Conservation (phyloP, 768 basidiomycete species). For the Suillus spraguei region DNA sequence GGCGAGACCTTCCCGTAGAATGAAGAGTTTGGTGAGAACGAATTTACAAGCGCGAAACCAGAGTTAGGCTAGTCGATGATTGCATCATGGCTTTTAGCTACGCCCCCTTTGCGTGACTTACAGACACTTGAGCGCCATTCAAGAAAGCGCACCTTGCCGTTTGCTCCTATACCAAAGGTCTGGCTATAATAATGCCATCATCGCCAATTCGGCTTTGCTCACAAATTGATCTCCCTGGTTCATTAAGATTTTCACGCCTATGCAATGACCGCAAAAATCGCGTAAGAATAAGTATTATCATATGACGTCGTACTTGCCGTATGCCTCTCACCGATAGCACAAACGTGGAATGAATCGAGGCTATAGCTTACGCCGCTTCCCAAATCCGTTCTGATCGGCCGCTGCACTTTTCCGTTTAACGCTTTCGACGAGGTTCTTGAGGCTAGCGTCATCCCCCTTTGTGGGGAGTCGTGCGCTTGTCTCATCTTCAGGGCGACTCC, state of each 20-base stretch:
- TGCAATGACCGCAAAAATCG: not conserved
- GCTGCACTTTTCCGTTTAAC: conserved; percentile 77
- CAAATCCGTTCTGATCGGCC: conserved; percentile 29
- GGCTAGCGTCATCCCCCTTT: conserved; percentile 35
- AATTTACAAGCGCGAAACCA: not conserved
- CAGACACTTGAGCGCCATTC: not conserved
- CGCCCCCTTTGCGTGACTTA: not conserved
- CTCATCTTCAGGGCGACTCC: conserved; percentile 20
- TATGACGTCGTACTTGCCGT: not conserved
- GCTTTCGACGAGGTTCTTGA: conserved; percentile 78
- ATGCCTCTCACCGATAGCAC: not conserved
- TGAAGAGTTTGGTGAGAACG: not conserved
- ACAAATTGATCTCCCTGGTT: not conserved
- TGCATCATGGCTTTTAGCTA: not conserved
- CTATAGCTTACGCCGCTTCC: conserved; percentile 43
- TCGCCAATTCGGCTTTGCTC: not conserved
- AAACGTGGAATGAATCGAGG: not conserved
- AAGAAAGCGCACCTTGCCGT: not conserved
- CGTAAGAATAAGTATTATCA: not conserved
- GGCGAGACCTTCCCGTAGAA: not conserved
- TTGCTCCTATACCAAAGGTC: not conserved
- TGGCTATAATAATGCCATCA: not conserved
- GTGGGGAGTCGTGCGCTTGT: conserved; percentile 3
- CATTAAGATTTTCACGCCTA: not conserved
- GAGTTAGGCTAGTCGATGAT: not conserved